Percentiles rank a stretch among this genome's conserved stretches.
Conservation (phyloP, 495 filamentous ascomycete species). For the Lepraria neglecta region DNA sequence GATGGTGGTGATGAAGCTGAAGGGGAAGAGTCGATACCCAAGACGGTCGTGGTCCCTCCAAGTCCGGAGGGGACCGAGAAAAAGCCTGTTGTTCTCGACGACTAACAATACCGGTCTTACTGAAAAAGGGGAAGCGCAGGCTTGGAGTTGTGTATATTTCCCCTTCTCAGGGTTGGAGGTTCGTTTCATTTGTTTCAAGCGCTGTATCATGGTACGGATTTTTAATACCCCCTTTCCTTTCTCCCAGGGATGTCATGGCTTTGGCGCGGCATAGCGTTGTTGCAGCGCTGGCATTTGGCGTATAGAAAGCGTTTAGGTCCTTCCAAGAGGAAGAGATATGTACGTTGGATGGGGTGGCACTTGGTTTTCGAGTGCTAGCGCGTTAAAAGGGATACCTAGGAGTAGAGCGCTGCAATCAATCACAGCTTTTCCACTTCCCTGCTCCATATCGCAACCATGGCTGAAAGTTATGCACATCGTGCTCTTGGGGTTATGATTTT, state of each 20-base stretch:
- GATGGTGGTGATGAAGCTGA: slow-evolving; percentile 18
- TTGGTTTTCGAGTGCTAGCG: no score
- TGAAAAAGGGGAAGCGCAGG: not conserved
- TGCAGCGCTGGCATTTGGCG: not conserved
- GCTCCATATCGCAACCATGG: no score
- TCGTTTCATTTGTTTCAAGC: not conserved
- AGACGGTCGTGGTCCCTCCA: slow-evolving; percentile 39
- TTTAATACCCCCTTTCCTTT: not conserved
- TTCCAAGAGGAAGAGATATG: no score
- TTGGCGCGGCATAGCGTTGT: not conserved
- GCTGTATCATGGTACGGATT: not conserved
- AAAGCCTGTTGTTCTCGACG: slow-evolving; percentile 33
- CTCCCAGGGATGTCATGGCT: not conserved
- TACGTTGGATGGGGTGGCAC: no score
- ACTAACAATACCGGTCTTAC: slow-evolving; percentile 14
- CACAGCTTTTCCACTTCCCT: no score
- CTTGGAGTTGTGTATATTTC: slow-evolving; percentile 11
- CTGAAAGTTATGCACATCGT: no score
- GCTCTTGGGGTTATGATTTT: no score
- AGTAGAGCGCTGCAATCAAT: no score
- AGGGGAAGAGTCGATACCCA: slow-evolving; percentile 31
- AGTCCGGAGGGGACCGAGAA: slow-evolving; percentile 37
- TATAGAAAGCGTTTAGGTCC: not conserved
- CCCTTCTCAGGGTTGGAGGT: not conserved
- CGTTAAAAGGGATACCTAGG: no score